A percentile compares a stretch with the other conserved stretches of the same genome.
These are phyloP conservation scores for Paxillus involutus DNA, from an alignment of 768 basidiomycete species.

Conservation along the genomic window DNA sequence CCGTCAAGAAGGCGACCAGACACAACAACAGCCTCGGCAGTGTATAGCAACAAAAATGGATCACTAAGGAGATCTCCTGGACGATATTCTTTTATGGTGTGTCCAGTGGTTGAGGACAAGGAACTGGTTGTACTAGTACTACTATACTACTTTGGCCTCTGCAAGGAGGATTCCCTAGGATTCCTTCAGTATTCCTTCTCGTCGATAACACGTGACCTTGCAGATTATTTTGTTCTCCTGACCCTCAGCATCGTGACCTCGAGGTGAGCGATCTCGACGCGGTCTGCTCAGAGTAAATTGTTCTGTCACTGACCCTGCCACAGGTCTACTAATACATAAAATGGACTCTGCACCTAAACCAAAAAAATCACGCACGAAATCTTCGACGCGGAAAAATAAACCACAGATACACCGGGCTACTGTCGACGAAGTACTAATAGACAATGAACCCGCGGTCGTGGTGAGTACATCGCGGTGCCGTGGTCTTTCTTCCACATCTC, in stretches of 20 bases:
- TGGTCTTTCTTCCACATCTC: background rate
- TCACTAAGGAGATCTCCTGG: background rate
- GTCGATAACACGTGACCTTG: conserved; percentile 4
- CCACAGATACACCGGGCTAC: background rate
- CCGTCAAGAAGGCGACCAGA: conserved; percentile 7
- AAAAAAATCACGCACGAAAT: conserved; percentile 55
- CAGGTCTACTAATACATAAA: background rate
- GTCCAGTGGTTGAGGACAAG: background rate
- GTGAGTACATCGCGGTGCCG: conserved; percentile 12
- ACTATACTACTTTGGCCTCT: too few relatives aligned
- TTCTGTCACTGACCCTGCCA: background rate
- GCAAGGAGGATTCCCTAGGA: too few relatives aligned
- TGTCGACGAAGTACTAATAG: conserved; percentile 24
- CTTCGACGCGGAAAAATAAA: conserved; percentile 28
- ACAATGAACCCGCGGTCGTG: conserved; percentile 15
- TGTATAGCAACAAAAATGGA: background rate
- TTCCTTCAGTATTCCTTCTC: too few relatives aligned
- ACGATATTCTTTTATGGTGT: too few relatives aligned
- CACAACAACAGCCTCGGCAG: background rate
- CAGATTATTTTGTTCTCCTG: conserved; percentile 9
- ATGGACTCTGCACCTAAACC: conserved; percentile 49
- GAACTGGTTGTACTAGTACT: background rate
- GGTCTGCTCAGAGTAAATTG: background rate
- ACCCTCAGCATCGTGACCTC: background rate
- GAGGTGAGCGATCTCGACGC: background rate